These are phyloP conservation scores for Globisporangium nagaii DNA, from an alignment of 352 stramenopile species.

Conservation along the genomic window DNA sequence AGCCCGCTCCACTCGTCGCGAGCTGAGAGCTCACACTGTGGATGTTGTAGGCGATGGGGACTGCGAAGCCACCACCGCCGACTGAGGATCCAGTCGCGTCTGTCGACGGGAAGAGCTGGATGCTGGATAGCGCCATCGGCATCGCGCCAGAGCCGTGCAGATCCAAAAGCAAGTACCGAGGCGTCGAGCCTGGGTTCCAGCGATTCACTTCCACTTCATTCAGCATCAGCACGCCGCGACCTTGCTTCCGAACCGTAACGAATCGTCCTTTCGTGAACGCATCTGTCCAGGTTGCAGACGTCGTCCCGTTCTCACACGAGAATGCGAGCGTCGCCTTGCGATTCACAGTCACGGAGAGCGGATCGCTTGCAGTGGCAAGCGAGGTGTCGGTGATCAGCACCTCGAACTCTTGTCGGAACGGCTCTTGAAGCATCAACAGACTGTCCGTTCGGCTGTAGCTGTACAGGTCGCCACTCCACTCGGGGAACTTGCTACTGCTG, in stretches of 20 bases:
- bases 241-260: conserved; percentile 38
- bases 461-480: conserved; percentile 40
- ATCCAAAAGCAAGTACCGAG: conserved; percentile 44
- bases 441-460: conserved; percentile 26
- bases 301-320: conserved; percentile 35
- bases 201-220: conserved; percentile 59
- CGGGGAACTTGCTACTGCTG: conserved; percentile 9
- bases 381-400: conserved; percentile 29
- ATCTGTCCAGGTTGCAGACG: conserved; percentile 27
- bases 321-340: conserved; percentile 32
- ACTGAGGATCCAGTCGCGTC: conserved; percentile 10
- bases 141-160: conserved; percentile 30
- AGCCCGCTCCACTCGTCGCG: conserved; percentile 24
- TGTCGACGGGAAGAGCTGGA: conserved; percentile 44
- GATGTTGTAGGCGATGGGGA: conserved; percentile 48
- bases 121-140: conserved; percentile 32
- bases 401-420: conserved; percentile 52
- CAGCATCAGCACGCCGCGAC: conserved; percentile 42
- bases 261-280: conserved; percentile 41
- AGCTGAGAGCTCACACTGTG: conserved; percentile 62
- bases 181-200: conserved; percentile 49
- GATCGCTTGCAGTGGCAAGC: conserved; percentile 13
- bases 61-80: conserved; percentile 5
- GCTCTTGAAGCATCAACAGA: conserved; percentile 34
- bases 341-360: conserved; percentile 7